Base-by-base conservation (phyloP, 805 yeast genomes). In the Danielia reshetovae region DNA sequence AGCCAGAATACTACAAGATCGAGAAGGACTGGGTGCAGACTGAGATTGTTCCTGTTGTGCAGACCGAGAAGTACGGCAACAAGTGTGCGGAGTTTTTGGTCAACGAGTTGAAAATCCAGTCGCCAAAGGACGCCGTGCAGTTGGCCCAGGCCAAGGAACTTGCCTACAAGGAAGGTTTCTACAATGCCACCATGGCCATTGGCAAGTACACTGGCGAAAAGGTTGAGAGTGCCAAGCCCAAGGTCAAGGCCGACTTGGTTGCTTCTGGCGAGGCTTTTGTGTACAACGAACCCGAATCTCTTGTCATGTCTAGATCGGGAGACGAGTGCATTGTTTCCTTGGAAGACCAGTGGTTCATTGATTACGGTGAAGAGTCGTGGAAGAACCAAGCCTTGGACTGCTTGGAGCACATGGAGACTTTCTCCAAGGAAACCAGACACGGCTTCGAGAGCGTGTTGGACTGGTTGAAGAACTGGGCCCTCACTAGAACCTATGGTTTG, bases 381-480 rank as follows among this genome's bases (percentile, higher is more conserved):
- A 85, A 84, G 57, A 62, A 70, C 11, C 77, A 75, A 57, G 94
- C 96, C 35, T 65, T 79, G 44, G 93, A 83, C 51, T 83, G 95
- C 59, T 73, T 93, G 42, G 72, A 71, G 30, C 58, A 63, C 40
- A 80, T 93, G 90, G 76, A 84, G 59, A 75, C 89, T 8, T 90
- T 75, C 70, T 72, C 81, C 34, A 70, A 80, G 32, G 97, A 89
- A 68, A 85, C 94, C 27, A 75, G 83, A 52, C 79, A 90, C 55
- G 96, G 94, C 5, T 90, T 93, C 52, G 96, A 88, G 64, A 89
- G 88, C 61, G 95, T 85, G 39, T 72, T 93, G 54, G 94, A 82
- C 49, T 93, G 98, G 98, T 77, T 93, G 55, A 85, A 83, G 68
- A 89, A 88, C 71, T 93, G 98, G 98, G 97, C 98, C 34, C 86